Evolutionary conservation across 2,329 filamentous ascomycete species (phyloP).

Genomic region (Penicillium sp.): DNA sequence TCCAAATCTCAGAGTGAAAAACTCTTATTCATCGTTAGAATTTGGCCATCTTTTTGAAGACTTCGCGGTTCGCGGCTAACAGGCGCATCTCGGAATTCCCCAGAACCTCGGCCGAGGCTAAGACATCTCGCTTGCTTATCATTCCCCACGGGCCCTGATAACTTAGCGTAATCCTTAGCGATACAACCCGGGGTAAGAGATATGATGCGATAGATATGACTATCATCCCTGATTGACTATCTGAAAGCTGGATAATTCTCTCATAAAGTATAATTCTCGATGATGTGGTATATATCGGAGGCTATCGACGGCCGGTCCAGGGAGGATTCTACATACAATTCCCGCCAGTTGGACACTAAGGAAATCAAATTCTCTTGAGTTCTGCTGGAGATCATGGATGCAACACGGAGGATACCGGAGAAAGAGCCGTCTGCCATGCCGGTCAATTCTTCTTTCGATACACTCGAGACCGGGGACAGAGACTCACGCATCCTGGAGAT

Average conservation of each 20-base stretch:
- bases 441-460: conserved; percentile 11
- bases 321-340: background rate
- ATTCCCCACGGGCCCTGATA: conserved; percentile 12
- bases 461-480: conserved; percentile 11
- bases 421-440: conserved; percentile 6
- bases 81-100: background rate
- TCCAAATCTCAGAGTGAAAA: background rate
- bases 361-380: background rate
- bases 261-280: background rate
- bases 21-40: too few species aligned
- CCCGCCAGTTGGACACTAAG: background rate
- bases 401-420: conserved; percentile 13
- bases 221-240: conserved; percentile 1
- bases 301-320: conserved; percentile 1
- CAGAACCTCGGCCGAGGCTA: conserved; percentile 23
- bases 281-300: conserved; percentile 17
- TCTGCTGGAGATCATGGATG: conserved; percentile 12
- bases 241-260: background rate
- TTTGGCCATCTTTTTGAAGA: background rate
- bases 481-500: conserved; percentile 14
- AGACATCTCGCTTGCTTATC: conserved; percentile 21
- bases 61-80: background rate
- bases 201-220: conserved; percentile 14
- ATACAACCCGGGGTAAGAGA: conserved; percentile 6
- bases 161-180: background rate